Conservation (phyloP, 2,329 filamentous ascomycete genomes). For the Aspergillus neotritici region DNA sequence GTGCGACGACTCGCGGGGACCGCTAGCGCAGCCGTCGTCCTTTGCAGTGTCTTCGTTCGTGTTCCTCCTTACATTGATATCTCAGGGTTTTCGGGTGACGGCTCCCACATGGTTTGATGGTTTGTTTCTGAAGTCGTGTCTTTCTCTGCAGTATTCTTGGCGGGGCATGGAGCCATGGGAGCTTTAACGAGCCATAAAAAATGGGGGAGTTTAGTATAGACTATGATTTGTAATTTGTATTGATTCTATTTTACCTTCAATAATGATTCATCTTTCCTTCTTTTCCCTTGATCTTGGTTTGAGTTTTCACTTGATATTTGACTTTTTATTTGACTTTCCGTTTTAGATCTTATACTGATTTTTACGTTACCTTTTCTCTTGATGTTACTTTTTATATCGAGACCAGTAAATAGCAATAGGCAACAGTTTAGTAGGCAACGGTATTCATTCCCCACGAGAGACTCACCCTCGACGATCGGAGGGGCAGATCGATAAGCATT, state of each 20-base stretch:
- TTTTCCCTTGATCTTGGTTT: conserved; percentile 1
- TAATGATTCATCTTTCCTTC: not conserved
- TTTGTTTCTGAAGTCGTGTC: conserved; percentile 3
- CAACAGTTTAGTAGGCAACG: too few species aligned
- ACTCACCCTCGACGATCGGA: too few species aligned
- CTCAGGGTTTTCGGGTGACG: conserved; percentile 5
- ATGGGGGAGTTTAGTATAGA: conserved; percentile 11
- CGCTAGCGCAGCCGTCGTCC: conserved; percentile 22
- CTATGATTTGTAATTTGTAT: not conserved
- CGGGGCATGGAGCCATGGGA: conserved; percentile 6
- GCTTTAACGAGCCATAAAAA: conserved; percentile 3
- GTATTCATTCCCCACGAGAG: too few species aligned
- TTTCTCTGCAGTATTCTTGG: not conserved
- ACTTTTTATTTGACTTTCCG: not conserved
- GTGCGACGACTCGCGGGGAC: conserved; percentile 15
- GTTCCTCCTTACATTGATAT: not conserved
- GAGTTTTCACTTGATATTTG: not conserved
- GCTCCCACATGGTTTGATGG: conserved; percentile 6
- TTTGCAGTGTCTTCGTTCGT: not conserved
- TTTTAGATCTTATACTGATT: too few species aligned
- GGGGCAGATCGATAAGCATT: too few species aligned
- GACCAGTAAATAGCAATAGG: too few species aligned
- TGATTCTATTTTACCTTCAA: conserved; percentile 1
- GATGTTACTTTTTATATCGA: too few species aligned
- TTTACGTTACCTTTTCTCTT: too few species aligned